Base-by-base conservation (phyloP, 2,329 filamentous ascomycete species). In the Fusarium sp. region DNA sequence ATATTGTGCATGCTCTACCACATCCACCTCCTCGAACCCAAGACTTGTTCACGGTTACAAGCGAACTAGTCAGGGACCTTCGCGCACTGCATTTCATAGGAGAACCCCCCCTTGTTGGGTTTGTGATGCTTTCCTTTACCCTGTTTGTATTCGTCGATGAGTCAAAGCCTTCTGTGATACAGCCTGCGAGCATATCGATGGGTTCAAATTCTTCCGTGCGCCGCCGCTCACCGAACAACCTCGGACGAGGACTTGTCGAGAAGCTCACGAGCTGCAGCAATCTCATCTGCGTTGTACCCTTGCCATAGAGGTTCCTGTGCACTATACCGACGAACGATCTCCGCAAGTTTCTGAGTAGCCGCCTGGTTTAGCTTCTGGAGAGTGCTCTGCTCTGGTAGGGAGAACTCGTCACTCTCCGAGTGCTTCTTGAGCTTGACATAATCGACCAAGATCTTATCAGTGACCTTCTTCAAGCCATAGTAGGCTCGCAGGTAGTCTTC, bases 401-500 rank as follows among this genome's bases (percentile, higher is more conserved):
- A 72, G 57, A 88, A 82, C 14, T 81, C 83, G 24, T 85, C 85
- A 22, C 78, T 71, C 24, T 86, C 86, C 10, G 77, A 73, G 59
- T 82, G 80, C 68, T 83, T 86, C 54, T 82, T 79, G 19, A 75
- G 64, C 66, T 83, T 85, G 20, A 74, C 72, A 8, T 77, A 68
- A 10, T 82, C 81, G 14, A 75, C 78, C 44, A 90, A 76, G 30
- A 89, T 74, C 68, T 81, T 82, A 60, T 83, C 81, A 10, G 85
- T 84, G 17, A 82, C 81, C 79, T 94, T 78, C 77, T 95, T 96
- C 62, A 99, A 82, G 8, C 96, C 96, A 79, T 97, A 98, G 78
- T 94, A 97, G 2, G 94, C 96, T 64, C 96, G 89, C 65, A 98
- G 80, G 77, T 97, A 98, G 76, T 94, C 90, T 72, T 97, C 92